Evolutionary conservation across 306 rosid species (phyloP), one percentile per base, ranked within the genome.

Genomic region (Oxytropis ochrocephala): DNA sequence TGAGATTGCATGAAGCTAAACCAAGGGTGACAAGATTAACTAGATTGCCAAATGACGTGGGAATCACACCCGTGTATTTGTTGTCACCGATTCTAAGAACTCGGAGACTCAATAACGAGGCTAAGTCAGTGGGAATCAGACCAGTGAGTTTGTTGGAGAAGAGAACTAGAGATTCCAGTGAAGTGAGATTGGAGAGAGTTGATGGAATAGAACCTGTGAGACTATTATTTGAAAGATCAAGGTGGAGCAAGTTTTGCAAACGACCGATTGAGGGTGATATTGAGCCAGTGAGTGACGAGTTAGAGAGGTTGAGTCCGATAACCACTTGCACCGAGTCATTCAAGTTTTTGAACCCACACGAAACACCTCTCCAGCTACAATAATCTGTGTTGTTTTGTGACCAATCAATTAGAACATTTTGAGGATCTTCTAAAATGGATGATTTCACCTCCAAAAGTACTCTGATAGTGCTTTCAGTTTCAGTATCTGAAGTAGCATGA

Each of bases 181-280:
- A 79, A 41, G 89, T 5, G 63, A 94, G 87, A 62, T 83, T 75
- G 0, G 92, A 81, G 46, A 94, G 85, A 17, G 77, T 57, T 3
- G 85, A 75, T 75, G 96, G 96, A 72, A 94, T 91, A 82, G 91
- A 79, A 67, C 97, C 99, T 47, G 35, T 33, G 58, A 94, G 89
- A 49, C 53, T 7, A 87, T 94, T 94, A 14, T 77, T 61, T 39
- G 99, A 91, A 53, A 94, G 95, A 80, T 94, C 96, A 43, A 94
- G 91, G 66, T 69, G 79, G 56, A 83, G 78, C 67, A 94, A 83
- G 79, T 80, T 42, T 54, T 38, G 80, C 44, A 94, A 83, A 42
- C 68, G 73, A 49, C 86, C 85, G 75, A 94, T 80, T 64, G 85
- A 77, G 0, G 88, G 85, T 6, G 99, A 78, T 49, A 94, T 75